phyloP scores from a whole-genome alignment of 2,329 filamentous ascomycete genomes.

The Aspergillus luchuensis region DNA sequence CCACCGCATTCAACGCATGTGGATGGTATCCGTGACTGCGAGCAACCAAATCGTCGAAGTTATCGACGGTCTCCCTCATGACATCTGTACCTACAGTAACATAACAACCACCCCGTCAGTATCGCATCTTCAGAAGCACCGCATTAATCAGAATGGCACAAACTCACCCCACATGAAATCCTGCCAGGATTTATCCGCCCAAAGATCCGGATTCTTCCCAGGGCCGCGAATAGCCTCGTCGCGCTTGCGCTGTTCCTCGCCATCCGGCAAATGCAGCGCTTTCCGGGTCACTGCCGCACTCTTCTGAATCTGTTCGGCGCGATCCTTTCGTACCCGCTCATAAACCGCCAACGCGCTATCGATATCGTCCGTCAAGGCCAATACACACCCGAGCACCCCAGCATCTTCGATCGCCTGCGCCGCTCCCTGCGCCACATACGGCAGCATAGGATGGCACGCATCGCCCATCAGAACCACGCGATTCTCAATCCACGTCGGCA shows the following conservation, averaged over 20 bases:
- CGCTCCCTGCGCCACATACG: conserved; percentile 10
- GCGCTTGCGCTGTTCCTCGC: conserved; percentile 2
- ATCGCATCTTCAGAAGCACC: no score
- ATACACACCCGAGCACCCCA: background rate
- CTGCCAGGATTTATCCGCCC: background rate
- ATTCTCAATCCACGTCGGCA: conserved; percentile 1
- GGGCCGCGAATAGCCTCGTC: background rate
- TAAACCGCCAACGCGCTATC: background rate
- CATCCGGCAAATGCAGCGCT: background rate
- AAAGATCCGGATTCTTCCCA: conserved; percentile 1
- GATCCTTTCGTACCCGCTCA: background rate
- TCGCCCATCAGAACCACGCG: conserved; percentile 2
- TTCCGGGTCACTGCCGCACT: background rate
- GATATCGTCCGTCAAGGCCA: conserved; percentile 1
- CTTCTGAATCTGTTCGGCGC: background rate
- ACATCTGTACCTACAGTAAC: background rate
- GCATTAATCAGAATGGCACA: no score
- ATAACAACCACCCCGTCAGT: background rate
- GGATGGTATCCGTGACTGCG: background rate
- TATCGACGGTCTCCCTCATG: background rate
- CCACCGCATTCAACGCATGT: conserved; percentile 1
- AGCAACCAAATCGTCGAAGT: background rate
- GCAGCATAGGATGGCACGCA: conserved; percentile 11
- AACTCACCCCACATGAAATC: conserved; percentile 2
- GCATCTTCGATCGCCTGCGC: conserved; percentile 6